These are phyloP conservation scores for Aspergillus heteromorphus DNA, from an alignment of 495 filamentous ascomycete species.

Conservation along the genomic window DNA sequence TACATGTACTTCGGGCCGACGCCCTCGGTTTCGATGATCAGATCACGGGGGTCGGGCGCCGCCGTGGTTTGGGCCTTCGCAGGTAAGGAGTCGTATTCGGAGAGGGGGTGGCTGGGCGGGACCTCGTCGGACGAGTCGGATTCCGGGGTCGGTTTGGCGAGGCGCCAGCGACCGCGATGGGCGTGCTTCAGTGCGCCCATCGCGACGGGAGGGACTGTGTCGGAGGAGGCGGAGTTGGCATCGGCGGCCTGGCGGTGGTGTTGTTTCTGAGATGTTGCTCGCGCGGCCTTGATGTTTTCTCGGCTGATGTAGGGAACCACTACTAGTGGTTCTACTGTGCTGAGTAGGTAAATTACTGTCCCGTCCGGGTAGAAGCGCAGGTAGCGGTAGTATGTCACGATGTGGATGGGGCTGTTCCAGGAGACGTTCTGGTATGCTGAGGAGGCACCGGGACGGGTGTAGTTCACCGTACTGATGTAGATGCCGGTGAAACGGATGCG, in stretches of 20 bases:
- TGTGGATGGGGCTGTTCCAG: conserved; percentile 85
- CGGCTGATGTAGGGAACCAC: conserved; percentile 70
- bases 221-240: conserved; percentile 33
- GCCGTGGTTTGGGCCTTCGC: conserved; percentile 6
- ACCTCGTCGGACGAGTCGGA: conserved; percentile 14
- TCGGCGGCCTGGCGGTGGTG: conserved; percentile 32
- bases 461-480: conserved; percentile 96
- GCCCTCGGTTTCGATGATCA: conserved; percentile 85
- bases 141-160: conserved; percentile 35
- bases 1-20: conserved; percentile 71
- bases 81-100: conserved; percentile 11
- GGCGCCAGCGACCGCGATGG: conserved; percentile 55
- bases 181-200: conserved; percentile 52
- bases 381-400: conserved; percentile 97
- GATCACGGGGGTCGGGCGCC: conserved; percentile 32
- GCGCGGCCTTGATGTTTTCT: conserved; percentile 39
- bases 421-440: conserved; percentile 47
- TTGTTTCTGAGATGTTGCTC: conserved; percentile 22
- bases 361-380: conserved; percentile 92
- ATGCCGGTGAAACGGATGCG: conserved; percentile 88
- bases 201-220: conserved; percentile 34
- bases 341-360: conserved; percentile 68
- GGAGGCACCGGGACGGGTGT: conserved; percentile 72
- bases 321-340: conserved; percentile 74
- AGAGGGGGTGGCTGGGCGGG: conserved; percentile 3